Evolutionary conservation across 495 filamentous ascomycete species (phyloP).

Genomic region (Haplographium delicatum): DNA sequence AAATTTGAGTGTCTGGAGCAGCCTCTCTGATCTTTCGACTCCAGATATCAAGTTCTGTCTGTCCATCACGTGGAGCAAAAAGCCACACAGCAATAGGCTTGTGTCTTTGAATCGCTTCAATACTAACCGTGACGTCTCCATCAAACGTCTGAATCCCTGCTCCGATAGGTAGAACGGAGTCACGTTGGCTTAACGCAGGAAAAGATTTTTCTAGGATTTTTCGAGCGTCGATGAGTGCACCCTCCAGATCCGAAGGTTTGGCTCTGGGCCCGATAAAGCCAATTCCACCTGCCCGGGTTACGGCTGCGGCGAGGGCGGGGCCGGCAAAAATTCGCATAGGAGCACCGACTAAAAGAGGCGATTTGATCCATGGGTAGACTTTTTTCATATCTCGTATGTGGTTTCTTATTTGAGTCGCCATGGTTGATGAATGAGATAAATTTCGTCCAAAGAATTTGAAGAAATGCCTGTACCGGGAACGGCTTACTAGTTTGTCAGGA

Average conservation of each 20-base stretch:
- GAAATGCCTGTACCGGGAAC: too few relatives aligned
- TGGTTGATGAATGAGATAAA: too few relatives aligned
- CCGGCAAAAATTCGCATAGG: constrained; percentile 70
- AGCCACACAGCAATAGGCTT: constrained; percentile 65
- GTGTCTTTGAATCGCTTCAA: constrained; percentile 40
- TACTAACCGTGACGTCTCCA: constrained; percentile 34
- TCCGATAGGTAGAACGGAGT: neutral
- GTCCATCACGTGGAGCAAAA: constrained; percentile 48
- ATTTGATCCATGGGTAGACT: constrained; percentile 7
- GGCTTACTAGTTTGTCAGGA: too few relatives aligned
- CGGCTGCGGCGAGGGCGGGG: constrained; percentile 47
- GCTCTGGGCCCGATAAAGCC: constrained; percentile 43
- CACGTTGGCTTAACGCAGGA: neutral
- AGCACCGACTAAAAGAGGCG: constrained; percentile 58
- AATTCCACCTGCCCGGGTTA: constrained; percentile 53
- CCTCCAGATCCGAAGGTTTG: neutral
- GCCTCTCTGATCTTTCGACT: constrained; percentile 39
- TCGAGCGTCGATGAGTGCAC: neutral
- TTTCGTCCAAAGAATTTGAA: too few relatives aligned
- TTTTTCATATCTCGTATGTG: too few relatives aligned
- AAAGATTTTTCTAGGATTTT: neutral
- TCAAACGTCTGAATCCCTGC: constrained; percentile 7
- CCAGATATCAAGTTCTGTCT: constrained; percentile 50
- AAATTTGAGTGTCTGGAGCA: constrained; percentile 46
- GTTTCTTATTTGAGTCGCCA: too few relatives aligned